These are phyloP conservation scores for Zancudomyces culisetae DNA, from an alignment of 371 early-diverging fungal species.

Conservation along the genomic window DNA sequence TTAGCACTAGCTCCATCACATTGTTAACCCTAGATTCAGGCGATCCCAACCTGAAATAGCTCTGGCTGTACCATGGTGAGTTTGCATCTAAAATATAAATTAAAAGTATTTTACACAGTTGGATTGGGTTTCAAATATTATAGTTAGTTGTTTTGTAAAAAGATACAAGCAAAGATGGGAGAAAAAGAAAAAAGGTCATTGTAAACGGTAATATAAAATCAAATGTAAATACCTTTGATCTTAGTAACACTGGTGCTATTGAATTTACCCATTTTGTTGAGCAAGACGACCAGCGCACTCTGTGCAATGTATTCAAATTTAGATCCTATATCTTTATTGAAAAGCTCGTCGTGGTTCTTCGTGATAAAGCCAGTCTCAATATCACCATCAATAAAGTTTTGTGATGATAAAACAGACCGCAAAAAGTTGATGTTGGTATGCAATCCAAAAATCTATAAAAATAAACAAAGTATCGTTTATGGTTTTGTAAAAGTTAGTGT, in stretches of 20 bases:
- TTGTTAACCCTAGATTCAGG: no score
- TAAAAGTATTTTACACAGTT: no score
- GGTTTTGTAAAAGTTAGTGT: no score
- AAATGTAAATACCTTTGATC: constrained; percentile 2
- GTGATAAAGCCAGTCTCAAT: constrained; percentile 90
- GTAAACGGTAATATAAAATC: neutral
- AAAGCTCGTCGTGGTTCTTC: constrained; percentile 47
- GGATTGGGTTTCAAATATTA: no score
- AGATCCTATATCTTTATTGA: constrained; percentile 30
- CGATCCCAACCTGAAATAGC: no score
- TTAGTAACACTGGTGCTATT: no score
- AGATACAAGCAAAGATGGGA: neutral
- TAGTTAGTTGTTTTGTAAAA: neutral
- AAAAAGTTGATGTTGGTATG: constrained; percentile 87
- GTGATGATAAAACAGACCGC: constrained; percentile 52
- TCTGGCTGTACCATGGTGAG: no score
- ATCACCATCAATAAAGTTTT: constrained; percentile 67
- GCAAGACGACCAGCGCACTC: constrained; percentile 44
- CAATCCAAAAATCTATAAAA: constrained; percentile 61
- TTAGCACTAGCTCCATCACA: no score
- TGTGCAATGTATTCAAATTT: constrained; percentile 40
- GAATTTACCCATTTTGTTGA: no score
- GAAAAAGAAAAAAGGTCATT: neutral
- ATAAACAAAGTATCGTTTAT: no score
- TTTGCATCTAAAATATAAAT: no score